Evolutionary conservation across 1,139 yeast species (phyloP), one percentile per base, ranked within the genome.

Genomic region (Candida sojae): DNA sequence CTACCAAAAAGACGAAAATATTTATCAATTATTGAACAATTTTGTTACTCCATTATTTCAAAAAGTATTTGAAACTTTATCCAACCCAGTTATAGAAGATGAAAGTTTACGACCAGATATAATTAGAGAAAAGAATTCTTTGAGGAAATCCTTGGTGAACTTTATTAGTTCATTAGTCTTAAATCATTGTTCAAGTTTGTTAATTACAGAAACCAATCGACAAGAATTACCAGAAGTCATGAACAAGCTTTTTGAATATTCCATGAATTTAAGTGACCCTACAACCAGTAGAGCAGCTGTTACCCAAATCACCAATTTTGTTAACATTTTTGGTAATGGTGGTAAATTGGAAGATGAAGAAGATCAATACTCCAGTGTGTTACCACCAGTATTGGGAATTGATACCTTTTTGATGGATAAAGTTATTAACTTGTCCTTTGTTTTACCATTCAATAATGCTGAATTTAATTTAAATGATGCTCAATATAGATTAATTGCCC

Each of bases 171-270:
- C 88, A 32, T 67, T 93, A 42, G 77, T 88, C 25, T 79, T 87
- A 55, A 95, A 93, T 66, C 87, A 88, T 59, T 82, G 86, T 58
- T 83, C 95, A 26, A 86, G 96, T 47, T 73, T 93, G 50, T 80
- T 93, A 61, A 71, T 90, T 45, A 81, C 90, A 1, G 82, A 80
- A 53, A 78, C 82, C 31, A 90, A 89, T 63, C 79, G 82, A 58
- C 70, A 74, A 41, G 77, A 80, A 29, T 75, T 92, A 52, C 88
- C 88, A 9, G 71, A 74, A 13, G 76, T 91, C 9, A 71, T 92
- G 52, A 80, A 83, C 53, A 79, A 84, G 48, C 71, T 91, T 48
- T 75, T 91, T 49, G 84, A 80, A 50, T 87, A 83, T 61, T 79
- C 91, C 1, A 81, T 83, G 48, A 83, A 86, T 55, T 63, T 82